Percentiles rank a stretch among this genome's conserved stretches.
phyloP scores from a whole-genome alignment of 331 rosid genomes.

The Cydonia oblonga region DNA sequence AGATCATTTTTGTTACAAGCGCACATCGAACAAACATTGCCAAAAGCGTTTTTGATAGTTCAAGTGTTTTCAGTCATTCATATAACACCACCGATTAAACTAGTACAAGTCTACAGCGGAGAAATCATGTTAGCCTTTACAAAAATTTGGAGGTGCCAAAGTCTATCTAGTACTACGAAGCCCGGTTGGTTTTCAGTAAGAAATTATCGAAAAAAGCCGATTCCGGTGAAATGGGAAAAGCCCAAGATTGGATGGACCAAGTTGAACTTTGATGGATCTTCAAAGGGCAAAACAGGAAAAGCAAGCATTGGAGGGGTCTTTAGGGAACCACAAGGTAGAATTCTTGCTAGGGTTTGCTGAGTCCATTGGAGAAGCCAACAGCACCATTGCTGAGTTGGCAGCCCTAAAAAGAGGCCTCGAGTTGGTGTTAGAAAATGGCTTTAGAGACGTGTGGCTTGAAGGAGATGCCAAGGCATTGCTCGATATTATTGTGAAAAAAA shows the following conservation, averaged over 20 bases:
- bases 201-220: not conserved
- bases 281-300: not conserved
- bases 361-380: slow-evolving; percentile 41
- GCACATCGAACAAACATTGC: no score
- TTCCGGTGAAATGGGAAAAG: slow-evolving; percentile 45
- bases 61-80: no score
- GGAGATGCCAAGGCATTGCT: slow-evolving; percentile 57
- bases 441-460: slow-evolving; percentile 70
- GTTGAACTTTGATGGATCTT: slow-evolving; percentile 25
- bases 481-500: slow-evolving; percentile 30
- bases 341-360: slow-evolving; percentile 55
- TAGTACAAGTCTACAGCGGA: not conserved
- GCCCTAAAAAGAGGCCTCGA: slow-evolving; percentile 1
- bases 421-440: slow-evolving; percentile 51
- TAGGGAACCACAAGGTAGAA: not conserved
- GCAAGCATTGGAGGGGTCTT: not conserved
- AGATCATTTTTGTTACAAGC: no score
- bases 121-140: not conserved
- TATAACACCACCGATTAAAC: not conserved
- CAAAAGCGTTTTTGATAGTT: no score
- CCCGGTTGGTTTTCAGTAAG: not conserved
- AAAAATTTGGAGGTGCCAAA: not conserved
- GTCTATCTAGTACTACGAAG: not conserved
- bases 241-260: slow-evolving; percentile 62
- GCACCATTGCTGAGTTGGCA: slow-evolving; percentile 26